Evolutionary conservation across 257 asterid genomes (phyloP), one percentile per base, ranked within the genome.

Genomic region (Knoxia roxburghii): DNA sequence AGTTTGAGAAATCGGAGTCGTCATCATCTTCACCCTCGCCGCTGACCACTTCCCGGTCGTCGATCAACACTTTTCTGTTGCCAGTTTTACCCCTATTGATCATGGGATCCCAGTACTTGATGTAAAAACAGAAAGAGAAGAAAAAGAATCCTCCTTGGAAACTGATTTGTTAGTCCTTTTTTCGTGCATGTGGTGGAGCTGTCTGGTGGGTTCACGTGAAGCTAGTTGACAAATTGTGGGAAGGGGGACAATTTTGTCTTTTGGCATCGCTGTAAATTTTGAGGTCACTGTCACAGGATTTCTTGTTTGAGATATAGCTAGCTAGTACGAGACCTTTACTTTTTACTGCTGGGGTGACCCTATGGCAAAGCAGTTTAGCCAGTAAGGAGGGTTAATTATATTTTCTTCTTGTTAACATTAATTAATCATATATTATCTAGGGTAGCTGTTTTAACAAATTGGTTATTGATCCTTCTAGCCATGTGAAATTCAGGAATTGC

Each of bases 1-100:
- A 88, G 88, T 81, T 94, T 70, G 91, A 83, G 11, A 81, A 78
- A 77, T 73, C 80, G 68, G 82, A 60, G 48, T 71, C 90, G n/a
- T 81, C 89, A 39, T 32, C 88, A 0, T 46, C 78, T 20, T 40
- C 86, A 41, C 14, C 72, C 1, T 9, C 7, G 23, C 35, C 9
- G 23, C 29, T 12, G 39, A 4, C 46, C n/a, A 1, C 45, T 2
- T 55, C 72, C 7, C 0, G 50, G 57, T n/a, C 74, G 0, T 3
- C 41, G 41, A 43, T 30, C 5, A 48, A 6, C 33, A 11, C 43
- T 20, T 11, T 21, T 12, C 43, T 72, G 24, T 30, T 85, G 56
- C 77, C 83, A 4, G 14, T 86, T 86, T 67, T 88, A 68, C 86
- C 95, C 84, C 83, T 83, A 24, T 61, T 83, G 58, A 17, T 72